Percentiles rank a stretch among this genome's conserved stretches.
Conservation (phyloP, 177 flowering plant genomes). For the Telopea speciosissima region DNA sequence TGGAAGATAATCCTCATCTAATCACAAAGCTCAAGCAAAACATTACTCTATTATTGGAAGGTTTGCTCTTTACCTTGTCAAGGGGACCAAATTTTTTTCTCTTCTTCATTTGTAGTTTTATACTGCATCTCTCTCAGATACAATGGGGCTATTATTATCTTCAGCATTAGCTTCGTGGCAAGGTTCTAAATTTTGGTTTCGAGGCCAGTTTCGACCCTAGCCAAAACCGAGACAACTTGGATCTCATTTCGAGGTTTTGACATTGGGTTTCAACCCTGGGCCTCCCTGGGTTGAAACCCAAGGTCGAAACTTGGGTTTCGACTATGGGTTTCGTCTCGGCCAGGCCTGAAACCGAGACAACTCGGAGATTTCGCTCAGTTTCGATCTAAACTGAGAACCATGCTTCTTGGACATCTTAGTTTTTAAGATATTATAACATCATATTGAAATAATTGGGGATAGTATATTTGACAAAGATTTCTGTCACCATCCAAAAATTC, state of each 20-base stretch:
- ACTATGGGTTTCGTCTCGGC: too few relatives aligned
- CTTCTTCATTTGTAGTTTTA: neutral
- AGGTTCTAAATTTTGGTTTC: too few relatives aligned
- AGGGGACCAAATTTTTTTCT: neutral
- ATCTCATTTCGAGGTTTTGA: too few relatives aligned
- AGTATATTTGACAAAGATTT: neutral
- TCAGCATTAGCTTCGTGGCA: neutral
- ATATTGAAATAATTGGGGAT: neutral
- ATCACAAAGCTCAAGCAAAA: constrained; percentile 35
- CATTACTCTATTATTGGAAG: constrained; percentile 56
- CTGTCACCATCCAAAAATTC: neutral
- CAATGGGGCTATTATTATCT: neutral
- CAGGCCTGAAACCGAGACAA: too few relatives aligned
- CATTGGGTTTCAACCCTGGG: too few relatives aligned
- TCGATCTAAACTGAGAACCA: too few relatives aligned
- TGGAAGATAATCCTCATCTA: constrained; percentile 48
- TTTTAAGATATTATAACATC: neutral
- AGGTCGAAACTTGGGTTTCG: too few relatives aligned
- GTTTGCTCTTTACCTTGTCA: constrained; percentile 27
- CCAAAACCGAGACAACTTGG: too few relatives aligned
- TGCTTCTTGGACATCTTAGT: neutral
- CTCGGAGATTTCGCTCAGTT: too few relatives aligned
- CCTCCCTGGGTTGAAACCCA: too few relatives aligned
- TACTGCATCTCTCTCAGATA: neutral
- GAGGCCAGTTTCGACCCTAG: too few relatives aligned